Conservation (phyloP, 352 stramenopile species). For the Phytophthora citricola region DNA sequence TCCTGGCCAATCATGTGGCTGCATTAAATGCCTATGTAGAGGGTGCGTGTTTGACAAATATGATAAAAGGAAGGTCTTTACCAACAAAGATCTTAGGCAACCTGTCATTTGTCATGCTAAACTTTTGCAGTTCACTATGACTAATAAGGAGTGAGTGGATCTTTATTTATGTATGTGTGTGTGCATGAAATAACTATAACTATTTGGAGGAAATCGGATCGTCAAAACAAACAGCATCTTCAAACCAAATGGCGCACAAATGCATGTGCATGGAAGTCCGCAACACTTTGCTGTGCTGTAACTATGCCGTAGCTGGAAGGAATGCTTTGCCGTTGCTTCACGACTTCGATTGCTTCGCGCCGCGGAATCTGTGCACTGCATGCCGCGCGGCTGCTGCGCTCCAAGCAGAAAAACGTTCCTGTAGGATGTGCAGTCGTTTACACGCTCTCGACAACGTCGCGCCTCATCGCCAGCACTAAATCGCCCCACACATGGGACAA, state of each 20-base stretch:
- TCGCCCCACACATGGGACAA: slow-evolving; percentile 1
- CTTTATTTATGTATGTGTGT: neutral
- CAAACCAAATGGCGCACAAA: neutral
- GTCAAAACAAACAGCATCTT: neutral
- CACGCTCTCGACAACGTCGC: slow-evolving; percentile 4
- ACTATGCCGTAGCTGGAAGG: neutral
- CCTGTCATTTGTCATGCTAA: no score
- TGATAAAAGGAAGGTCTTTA: neutral
- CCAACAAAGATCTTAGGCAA: neutral
- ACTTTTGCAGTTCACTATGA: no score
- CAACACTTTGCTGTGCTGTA: neutral
- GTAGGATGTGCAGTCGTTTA: slow-evolving; percentile 28
- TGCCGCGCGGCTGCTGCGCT: slow-evolving; percentile 19
- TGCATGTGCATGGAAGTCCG: neutral
- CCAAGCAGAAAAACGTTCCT: slow-evolving; percentile 35
- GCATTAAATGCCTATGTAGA: neutral
- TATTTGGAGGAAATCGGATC: slow-evolving; percentile 1
- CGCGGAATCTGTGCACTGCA: slow-evolving; percentile 2
- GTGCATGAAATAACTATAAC: neutral
- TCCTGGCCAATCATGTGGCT: slow-evolving; percentile 18
- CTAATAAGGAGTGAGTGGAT: no score
- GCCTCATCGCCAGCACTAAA: neutral
- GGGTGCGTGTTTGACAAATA: slow-evolving; percentile 8
- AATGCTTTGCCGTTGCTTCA: neutral
- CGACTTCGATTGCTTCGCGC: slow-evolving; percentile 20